phyloP scores from a whole-genome alignment of 805 yeast genomes.

The Nakazawaea wickerhamii region DNA sequence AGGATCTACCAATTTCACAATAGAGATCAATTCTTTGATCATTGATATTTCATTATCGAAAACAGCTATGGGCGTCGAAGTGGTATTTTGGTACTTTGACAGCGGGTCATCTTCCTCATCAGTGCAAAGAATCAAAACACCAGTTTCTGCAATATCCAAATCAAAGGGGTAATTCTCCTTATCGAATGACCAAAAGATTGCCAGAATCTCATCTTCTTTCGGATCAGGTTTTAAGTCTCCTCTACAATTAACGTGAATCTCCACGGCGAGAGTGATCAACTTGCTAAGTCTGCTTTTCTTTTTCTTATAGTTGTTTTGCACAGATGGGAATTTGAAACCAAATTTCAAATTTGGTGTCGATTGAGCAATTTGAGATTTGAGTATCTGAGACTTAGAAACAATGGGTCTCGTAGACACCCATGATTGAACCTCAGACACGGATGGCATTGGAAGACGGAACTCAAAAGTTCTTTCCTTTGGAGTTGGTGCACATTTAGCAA shows the following conservation, averaged over 20 bases:
- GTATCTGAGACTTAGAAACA: conserved; percentile 15
- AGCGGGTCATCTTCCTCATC: conserved; percentile 8
- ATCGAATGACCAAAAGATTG: conserved; percentile 62
- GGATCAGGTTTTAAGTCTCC: conserved; percentile 60
- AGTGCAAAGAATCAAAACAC: conserved; percentile 24
- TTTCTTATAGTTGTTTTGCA: conserved; percentile 24
- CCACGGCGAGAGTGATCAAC: conserved; percentile 58
- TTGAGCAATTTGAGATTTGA: conserved; percentile 47
- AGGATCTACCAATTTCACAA: conserved; percentile 69
- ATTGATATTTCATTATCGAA: conserved; percentile 54
- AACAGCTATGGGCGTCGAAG: conserved; percentile 28
- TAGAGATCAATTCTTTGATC: conserved; percentile 46
- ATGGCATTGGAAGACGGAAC: conserved; percentile 45
- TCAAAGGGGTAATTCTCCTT: conserved; percentile 33
- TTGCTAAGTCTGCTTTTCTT: conserved; percentile 34
- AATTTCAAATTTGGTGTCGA: conserved; percentile 35
- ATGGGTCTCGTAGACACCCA: conserved; percentile 26
- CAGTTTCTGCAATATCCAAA: conserved; percentile 30
- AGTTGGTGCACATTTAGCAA: no score
- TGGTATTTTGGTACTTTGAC: conserved; percentile 15
- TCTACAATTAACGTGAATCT: conserved; percentile 59
- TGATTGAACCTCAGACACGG: conserved; percentile 27
- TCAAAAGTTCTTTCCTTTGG: not conserved
- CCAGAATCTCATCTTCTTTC: conserved; percentile 44
- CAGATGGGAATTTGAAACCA: conserved; percentile 34